Conservation (phyloP, 805 yeast genomes). For the Teunomyces cretensis region DNA sequence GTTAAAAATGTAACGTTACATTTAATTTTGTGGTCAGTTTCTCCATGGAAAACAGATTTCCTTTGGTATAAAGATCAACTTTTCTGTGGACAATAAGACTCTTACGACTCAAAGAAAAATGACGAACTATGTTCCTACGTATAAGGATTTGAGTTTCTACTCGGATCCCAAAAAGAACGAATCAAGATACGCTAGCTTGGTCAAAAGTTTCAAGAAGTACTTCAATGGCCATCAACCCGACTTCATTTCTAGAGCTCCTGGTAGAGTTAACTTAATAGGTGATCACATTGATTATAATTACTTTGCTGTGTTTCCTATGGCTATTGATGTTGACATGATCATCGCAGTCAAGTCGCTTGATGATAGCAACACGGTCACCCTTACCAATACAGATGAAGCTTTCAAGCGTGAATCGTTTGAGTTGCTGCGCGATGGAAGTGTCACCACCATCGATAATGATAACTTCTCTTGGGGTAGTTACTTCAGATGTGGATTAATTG, state of each 20-base stretch:
- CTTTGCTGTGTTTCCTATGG: slow-evolving; percentile 72
- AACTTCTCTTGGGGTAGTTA: slow-evolving; percentile 65
- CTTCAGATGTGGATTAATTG: slow-evolving; percentile 63
- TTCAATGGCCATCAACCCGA: slow-evolving; percentile 34
- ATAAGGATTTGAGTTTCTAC: slow-evolving; percentile 34
- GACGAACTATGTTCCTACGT: slow-evolving; percentile 30
- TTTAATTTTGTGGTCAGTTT: not conserved
- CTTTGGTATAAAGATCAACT: not conserved
- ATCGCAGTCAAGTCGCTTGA: slow-evolving; percentile 43
- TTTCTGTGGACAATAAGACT: not conserved
- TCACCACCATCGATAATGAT: slow-evolving; percentile 48
- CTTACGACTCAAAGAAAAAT: not conserved
- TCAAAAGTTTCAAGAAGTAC: slow-evolving; percentile 18
- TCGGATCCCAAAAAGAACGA: slow-evolving; percentile 25
- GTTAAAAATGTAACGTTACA: slow-evolving; percentile 7
- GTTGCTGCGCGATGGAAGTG: slow-evolving; percentile 40
- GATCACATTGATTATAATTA: slow-evolving; percentile 72
- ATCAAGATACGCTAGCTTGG: slow-evolving; percentile 26
- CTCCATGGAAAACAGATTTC: not conserved
- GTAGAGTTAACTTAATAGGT: slow-evolving; percentile 72
- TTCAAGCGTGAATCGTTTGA: slow-evolving; percentile 38
- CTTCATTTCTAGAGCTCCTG: slow-evolving; percentile 65
- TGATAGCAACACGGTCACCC: slow-evolving; percentile 21
- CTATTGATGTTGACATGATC: slow-evolving; percentile 61
- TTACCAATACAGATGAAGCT: slow-evolving; percentile 32